Percentiles rank a stretch among this genome's conserved stretches.
Evolutionary conservation across 2,329 filamentous ascomycete genomes (phyloP).

Genomic region (Leptographium flavum): DNA sequence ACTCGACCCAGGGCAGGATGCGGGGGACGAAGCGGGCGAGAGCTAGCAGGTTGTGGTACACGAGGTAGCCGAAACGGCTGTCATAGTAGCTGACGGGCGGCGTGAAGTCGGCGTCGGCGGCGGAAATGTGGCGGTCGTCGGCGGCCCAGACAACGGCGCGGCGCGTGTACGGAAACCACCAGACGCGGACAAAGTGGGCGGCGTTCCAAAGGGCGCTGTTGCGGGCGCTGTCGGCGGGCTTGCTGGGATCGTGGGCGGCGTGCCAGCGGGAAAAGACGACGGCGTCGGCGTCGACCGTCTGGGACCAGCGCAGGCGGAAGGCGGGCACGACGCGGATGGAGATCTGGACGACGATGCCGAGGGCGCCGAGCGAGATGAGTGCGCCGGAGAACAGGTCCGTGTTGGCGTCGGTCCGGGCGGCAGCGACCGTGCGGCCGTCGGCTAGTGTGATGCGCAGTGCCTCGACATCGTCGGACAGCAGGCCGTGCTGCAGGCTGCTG

Average conservation of each 20-base stretch:
- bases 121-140: constrained; percentile 49
- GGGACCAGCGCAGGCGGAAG: constrained; percentile 77
- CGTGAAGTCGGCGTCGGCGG: constrained; percentile 21
- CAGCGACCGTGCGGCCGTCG: constrained; percentile 54
- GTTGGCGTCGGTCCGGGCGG: constrained; percentile 55
- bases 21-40: constrained; percentile 63
- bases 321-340: constrained; percentile 68
- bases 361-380: constrained; percentile 71
- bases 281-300: constrained; percentile 58
- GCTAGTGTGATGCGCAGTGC: constrained; percentile 69
- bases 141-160: constrained; percentile 82
- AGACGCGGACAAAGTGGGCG: constrained; percentile 82
- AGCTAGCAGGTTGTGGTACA: constrained; percentile 85
- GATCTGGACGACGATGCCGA: constrained; percentile 84
- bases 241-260: constrained; percentile 23
- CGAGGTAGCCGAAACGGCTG: constrained; percentile 64
- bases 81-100: constrained; percentile 68
- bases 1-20: constrained; percentile 78
- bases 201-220: constrained; percentile 60
- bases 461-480: constrained; percentile 66
- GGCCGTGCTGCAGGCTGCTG: constrained; percentile 67
- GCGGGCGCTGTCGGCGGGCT: constrained; percentile 56
- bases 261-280: constrained; percentile 54
- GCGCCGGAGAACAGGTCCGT: constrained; percentile 84
- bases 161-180: constrained; percentile 93